phyloP scores from a whole-genome alignment of 495 filamentous ascomycete genomes.

The Podospora didyma region DNA sequence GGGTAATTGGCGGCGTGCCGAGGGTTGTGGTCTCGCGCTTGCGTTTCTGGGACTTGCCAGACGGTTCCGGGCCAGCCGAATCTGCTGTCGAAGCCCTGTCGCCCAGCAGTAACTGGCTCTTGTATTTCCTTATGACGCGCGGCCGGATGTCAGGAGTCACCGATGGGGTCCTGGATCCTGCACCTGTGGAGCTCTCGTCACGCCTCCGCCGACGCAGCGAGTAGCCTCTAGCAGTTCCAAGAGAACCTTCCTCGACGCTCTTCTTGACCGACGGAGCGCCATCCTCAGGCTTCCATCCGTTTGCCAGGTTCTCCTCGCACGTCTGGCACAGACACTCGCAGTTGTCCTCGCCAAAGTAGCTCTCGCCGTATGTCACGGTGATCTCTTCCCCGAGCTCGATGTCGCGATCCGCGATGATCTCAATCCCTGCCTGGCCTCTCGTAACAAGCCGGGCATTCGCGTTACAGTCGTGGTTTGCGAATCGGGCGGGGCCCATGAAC shows the following conservation, averaged over 20 bases:
- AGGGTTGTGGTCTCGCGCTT: constrained; percentile 30
- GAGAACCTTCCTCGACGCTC: constrained; percentile 39
- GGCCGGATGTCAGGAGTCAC: constrained; percentile 48
- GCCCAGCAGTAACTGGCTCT: constrained; percentile 22
- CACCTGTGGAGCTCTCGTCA: constrained; percentile 34
- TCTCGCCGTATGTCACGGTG: constrained; percentile 89
- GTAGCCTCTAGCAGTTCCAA: constrained; percentile 27
- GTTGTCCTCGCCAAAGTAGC: constrained; percentile 94
- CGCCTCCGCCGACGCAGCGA: constrained; percentile 41
- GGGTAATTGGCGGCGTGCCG: constrained; percentile 42
- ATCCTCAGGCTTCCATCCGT: constrained; percentile 68
- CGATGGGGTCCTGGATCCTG: constrained; percentile 41
- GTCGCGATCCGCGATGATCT: constrained; percentile 72
- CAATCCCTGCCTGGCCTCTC: constrained; percentile 77
- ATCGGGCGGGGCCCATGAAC: constrained; percentile 91
- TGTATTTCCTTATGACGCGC: constrained; percentile 33
- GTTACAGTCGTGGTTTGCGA: constrained; percentile 95
- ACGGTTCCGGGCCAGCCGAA: constrained; percentile 11
- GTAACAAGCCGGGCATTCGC: constrained; percentile 87
- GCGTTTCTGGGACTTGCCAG: constrained; percentile 23
- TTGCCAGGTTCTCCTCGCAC: constrained; percentile 70
- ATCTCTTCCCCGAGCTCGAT: constrained; percentile 91
- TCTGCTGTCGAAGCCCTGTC: constrained; percentile 26
- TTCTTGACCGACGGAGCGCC: constrained; percentile 37
- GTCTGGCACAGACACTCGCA: constrained; percentile 90